Percentiles rank a stretch among this genome's conserved stretches.
Conservation (phyloP, 1,139 yeast species). For the Hansenula sp. region DNA sequence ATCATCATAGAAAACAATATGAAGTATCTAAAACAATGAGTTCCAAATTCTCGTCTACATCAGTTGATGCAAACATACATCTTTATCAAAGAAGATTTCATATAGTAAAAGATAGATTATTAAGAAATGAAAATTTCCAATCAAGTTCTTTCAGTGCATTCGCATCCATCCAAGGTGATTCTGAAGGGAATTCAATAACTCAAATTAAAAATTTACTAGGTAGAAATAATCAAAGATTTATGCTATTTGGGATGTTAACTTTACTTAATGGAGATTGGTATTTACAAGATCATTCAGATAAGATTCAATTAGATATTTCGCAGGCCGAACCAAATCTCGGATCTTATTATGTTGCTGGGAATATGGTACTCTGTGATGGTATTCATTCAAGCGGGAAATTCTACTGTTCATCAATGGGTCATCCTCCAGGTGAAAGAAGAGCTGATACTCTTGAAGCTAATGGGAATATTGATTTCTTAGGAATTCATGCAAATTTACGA, state of each 20-base stretch:
- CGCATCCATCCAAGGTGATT: conserved; percentile 24
- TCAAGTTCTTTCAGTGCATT: conserved; percentile 29
- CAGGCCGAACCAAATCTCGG: conserved; percentile 65
- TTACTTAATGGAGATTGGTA: conserved; percentile 65
- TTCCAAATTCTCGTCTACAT: conserved; percentile 22
- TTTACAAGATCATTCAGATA: conserved; percentile 78
- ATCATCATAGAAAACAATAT: conserved; percentile 62
- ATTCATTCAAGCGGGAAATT: conserved; percentile 67
- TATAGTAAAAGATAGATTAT: conserved; percentile 61
- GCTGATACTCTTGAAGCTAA: conserved; percentile 60
- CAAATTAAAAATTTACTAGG: conserved; percentile 82
- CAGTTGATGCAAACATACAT: conserved; percentile 28
- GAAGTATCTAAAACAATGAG: conserved; percentile 26
- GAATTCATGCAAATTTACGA: conserved; percentile 52
- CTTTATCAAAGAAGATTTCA: conserved; percentile 49
- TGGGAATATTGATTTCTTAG: conserved; percentile 78
- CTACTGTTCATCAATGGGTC: conserved; percentile 72
- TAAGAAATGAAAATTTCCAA: conserved; percentile 67
- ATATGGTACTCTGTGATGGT: conserved; percentile 81
- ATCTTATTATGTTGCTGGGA: conserved; percentile 73
- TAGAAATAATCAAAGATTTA: conserved; percentile 69
- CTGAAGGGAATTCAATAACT: conserved; percentile 50
- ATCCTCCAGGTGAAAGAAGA: conserved; percentile 85
- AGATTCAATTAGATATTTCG: conserved; percentile 56
- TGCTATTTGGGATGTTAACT: conserved; percentile 72